Percentiles rank a stretch among this genome's conserved stretches.
Conservation (phyloP, 2,329 filamentous ascomycete genomes). For the Trichoderma sp. region DNA sequence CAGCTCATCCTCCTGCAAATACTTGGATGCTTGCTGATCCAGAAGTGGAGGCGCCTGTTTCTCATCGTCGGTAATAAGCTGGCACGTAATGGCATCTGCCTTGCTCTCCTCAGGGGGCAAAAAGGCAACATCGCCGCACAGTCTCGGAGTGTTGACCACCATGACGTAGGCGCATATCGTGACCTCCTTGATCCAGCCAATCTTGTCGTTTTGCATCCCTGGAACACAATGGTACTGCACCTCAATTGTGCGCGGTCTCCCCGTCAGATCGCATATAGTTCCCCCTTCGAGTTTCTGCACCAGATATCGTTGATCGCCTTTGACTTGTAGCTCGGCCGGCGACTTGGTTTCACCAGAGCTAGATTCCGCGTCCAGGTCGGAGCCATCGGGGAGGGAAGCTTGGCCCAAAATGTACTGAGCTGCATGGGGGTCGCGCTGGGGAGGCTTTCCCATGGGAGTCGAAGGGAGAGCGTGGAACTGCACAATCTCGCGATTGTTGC, state of each 20-base stretch:
- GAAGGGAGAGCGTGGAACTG: slow-evolving; percentile 85
- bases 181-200: slow-evolving; percentile 90
- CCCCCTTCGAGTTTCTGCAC: slow-evolving; percentile 79
- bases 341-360: slow-evolving; percentile 32
- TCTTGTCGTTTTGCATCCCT: slow-evolving; percentile 68
- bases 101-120: slow-evolving; percentile 74
- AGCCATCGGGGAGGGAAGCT: slow-evolving; percentile 34
- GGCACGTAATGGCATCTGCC: slow-evolving; percentile 74
- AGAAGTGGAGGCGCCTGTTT: slow-evolving; percentile 33
- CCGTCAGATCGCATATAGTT: slow-evolving; percentile 83
- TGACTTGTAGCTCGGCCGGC: slow-evolving; percentile 69
- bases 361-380: slow-evolving; percentile 25
- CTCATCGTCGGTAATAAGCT: slow-evolving; percentile 56
- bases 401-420: slow-evolving; percentile 75
- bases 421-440: slow-evolving; percentile 72
- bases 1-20: slow-evolving; percentile 28
- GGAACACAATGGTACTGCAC: slow-evolving; percentile 80
- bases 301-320: slow-evolving; percentile 81
- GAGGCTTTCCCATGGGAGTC: slow-evolving; percentile 65
- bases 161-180: slow-evolving; percentile 90
- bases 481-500: slow-evolving; percentile 81
- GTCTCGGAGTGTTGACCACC: slow-evolving; percentile 83
- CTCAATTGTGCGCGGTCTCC: slow-evolving; percentile 77
- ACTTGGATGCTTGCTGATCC: slow-evolving; percentile 35
- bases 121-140: slow-evolving; percentile 87